These are phyloP conservation scores for Yamadazyma laniorum DNA, from an alignment of 805 yeast genomes.

Conservation along the genomic window DNA sequence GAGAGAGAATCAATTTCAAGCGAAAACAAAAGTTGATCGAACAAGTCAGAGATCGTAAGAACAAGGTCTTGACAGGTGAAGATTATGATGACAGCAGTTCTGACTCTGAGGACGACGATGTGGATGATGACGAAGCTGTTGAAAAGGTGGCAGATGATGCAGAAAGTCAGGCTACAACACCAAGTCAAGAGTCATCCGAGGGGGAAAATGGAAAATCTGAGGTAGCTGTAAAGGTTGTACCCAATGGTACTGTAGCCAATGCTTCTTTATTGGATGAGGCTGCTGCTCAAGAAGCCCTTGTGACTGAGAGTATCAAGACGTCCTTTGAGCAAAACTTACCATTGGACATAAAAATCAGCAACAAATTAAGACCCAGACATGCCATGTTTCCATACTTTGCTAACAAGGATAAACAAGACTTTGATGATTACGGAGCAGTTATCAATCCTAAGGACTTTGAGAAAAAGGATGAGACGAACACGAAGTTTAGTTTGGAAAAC, in stretches of 20 bases:
- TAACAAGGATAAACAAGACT: constrained; percentile 46
- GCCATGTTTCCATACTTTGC: constrained; percentile 76
- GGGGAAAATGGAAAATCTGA: constrained; percentile 9
- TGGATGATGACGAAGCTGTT: constrained; percentile 31
- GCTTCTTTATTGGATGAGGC: constrained; percentile 26
- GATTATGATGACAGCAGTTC: constrained; percentile 31
- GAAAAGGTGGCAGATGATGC: constrained; percentile 23
- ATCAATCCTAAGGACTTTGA: constrained; percentile 65
- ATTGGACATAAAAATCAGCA: constrained; percentile 51
- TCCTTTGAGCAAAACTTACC: constrained; percentile 44
- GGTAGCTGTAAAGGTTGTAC: not conserved
- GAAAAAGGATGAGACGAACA: constrained; percentile 49
- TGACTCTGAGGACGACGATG: constrained; percentile 34
- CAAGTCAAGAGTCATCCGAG: not conserved
- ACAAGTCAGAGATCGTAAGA: constrained; percentile 41
- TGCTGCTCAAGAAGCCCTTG: constrained; percentile 40
- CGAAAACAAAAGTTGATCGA: constrained; percentile 43
- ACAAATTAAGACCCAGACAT: constrained; percentile 48
- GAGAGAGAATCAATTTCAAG: constrained; percentile 43
- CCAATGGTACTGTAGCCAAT: constrained; percentile 5
- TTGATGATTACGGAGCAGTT: constrained; percentile 86
- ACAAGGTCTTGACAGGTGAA: constrained; percentile 38
- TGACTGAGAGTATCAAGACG: constrained; percentile 37
- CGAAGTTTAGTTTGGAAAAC: constrained; percentile 36
- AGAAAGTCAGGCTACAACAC: constrained; percentile 14